Base-by-base conservation (phyloP, 768 basidiomycete genomes). In the Tricholoma bakamatsutake region DNA sequence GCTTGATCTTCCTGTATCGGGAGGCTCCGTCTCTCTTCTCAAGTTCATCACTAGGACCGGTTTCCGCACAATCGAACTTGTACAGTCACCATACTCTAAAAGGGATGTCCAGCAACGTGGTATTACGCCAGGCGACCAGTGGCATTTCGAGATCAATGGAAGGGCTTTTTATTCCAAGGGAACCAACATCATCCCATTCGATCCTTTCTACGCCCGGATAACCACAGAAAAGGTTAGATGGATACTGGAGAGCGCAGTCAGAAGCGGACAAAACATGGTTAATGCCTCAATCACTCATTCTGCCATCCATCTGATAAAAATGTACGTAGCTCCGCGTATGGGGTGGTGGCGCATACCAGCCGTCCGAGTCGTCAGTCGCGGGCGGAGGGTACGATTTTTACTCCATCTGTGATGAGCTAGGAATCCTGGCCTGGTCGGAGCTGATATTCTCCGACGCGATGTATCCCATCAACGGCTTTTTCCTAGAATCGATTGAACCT, bases 341-440 rank as follows among this genome's bases (percentile, higher is more conserved):
- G 82, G 82, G 81, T 34, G 82, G 82, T 2, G 82, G 82, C 0
- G 74, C 72, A 1, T 80, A 79, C 58, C 78, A 79, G 54, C 78
- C 78, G 2, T 76, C 77, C 1, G 69, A 72, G 9, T 57, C 72
- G 5, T 62, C 64, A 7, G 68, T 69, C 1, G 72, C 72, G 11
- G 71, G 72, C 1, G 81, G 80, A 21, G 75, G 72, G 9, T 82
- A 84, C 61, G 74, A 79, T 57, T 82, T 83, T 59, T 83, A 83
- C 64, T 73, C 76, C 0, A 62, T 80, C 21, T 83, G 81, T 62
- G 81, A 84, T 62, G 81, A 83, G 58, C 72, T 84, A 0, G 81
- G 82, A 6, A 80, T 83, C 57, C 68, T 84, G 47, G 81, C 76
- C 1, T 83, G 82, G 82, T 81, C 81, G 1, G 82, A 84, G 59